Evolutionary conservation across 768 basidiomycete genomes (phyloP).

Genomic region (Leccinellum rugosiceps): DNA sequence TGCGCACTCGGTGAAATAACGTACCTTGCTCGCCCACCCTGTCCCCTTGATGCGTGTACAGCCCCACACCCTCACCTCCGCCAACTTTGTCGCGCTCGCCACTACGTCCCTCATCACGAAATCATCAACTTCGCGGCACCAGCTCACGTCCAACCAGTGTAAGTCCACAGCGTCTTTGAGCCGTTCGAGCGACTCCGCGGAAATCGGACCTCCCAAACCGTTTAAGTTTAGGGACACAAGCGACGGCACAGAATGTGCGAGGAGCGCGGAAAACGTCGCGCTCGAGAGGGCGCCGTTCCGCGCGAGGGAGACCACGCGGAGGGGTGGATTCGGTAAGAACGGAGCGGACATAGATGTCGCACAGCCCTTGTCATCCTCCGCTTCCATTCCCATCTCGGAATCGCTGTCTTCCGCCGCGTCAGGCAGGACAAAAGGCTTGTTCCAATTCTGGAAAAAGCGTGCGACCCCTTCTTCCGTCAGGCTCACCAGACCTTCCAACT

Average conservation of each 20-base stretch:
- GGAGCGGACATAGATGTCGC: background rate
- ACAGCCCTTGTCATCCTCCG: slow-evolving; percentile 5
- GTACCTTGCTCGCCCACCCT: slow-evolving; percentile 45
- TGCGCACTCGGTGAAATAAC: slow-evolving; percentile 1
- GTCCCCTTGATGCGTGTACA: slow-evolving; percentile 47
- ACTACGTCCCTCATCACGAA: slow-evolving; percentile 73
- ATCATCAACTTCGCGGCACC: slow-evolving; percentile 81
- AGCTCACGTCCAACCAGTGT: slow-evolving; percentile 72
- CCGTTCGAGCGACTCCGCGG: slow-evolving; percentile 43
- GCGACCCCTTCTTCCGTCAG: slow-evolving; percentile 72
- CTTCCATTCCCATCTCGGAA: slow-evolving; percentile 17
- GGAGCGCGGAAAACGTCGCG: slow-evolving; percentile 55
- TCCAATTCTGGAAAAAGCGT: slow-evolving; percentile 62
- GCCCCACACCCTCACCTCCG: slow-evolving; percentile 52
- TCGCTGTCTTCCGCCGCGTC: slow-evolving; percentile 9
- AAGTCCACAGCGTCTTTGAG: slow-evolving; percentile 40
- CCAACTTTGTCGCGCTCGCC: slow-evolving; percentile 39
- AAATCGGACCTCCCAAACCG: slow-evolving; percentile 60
- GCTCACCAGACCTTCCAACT: slow-evolving; percentile 51
- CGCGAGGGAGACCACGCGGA: slow-evolving; percentile 55
- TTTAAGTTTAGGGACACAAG: slow-evolving; percentile 70
- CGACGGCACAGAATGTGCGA: slow-evolving; percentile 60
- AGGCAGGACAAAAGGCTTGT: slow-evolving; percentile 10
- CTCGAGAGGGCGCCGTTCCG: slow-evolving; percentile 56
- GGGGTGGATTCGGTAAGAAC: slow-evolving; percentile 39